A percentile compares a stretch with the other conserved stretches of the same genome.
These are phyloP conservation scores for Chrysosporium keratinophilum DNA, from an alignment of 2,329 filamentous ascomycete species.

Conservation along the genomic window DNA sequence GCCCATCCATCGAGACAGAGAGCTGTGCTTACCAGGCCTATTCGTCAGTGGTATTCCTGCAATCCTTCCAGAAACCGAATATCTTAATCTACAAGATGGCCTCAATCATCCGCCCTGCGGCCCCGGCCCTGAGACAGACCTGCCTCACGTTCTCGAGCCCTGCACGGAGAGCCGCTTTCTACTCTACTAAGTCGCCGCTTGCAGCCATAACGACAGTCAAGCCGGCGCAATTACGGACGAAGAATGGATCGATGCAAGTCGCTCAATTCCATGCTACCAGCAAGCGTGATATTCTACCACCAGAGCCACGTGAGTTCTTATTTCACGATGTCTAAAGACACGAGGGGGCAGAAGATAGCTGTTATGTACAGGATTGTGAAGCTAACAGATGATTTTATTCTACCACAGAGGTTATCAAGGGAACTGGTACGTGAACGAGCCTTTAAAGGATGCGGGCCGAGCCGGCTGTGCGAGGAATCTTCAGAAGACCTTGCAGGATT, in stretches of 20 bases:
- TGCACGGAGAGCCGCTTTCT: slow-evolving; percentile 16
- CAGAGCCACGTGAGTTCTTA: slow-evolving; percentile 63
- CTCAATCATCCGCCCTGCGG: slow-evolving; percentile 32
- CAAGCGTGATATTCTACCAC: slow-evolving; percentile 65
- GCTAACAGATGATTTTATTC: slow-evolving; percentile 4
- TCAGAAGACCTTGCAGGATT: not conserved
- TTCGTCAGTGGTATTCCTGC: not conserved
- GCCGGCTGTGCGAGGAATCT: not conserved
- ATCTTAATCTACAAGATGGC: slow-evolving; percentile 24
- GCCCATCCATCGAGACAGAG: not conserved
- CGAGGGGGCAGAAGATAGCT: not conserved
- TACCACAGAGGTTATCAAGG: slow-evolving; percentile 57
- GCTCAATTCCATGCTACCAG: slow-evolving; percentile 81
- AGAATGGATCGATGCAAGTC: slow-evolving; percentile 41
- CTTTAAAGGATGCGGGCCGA: not conserved
- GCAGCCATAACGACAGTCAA: slow-evolving; percentile 14
- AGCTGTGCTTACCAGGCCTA: not conserved
- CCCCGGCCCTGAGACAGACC: slow-evolving; percentile 28
- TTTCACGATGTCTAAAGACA: not conserved
- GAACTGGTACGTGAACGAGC: slow-evolving; percentile 53
- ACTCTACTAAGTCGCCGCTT: slow-evolving; percentile 19
- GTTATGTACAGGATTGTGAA: slow-evolving; percentile 35
- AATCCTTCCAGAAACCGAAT: not conserved
- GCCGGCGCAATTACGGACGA: slow-evolving; percentile 23
- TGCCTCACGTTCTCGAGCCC: slow-evolving; percentile 28